Base-by-base conservation (phyloP, 2,329 filamentous ascomycete species). In the Arthrocladium fulminans region DNA sequence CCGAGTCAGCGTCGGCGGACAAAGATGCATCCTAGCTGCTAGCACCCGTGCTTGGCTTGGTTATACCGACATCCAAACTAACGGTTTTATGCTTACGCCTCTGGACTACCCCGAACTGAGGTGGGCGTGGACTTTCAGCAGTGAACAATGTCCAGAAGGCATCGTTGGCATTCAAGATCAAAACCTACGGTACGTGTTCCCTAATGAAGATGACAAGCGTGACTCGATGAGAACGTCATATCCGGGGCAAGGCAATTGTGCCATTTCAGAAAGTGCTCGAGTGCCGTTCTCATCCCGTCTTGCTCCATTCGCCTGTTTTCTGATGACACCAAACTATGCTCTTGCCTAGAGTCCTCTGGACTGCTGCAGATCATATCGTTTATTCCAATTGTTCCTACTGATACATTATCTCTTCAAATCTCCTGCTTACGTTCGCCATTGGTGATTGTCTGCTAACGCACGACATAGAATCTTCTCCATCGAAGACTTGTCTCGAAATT, bases 321-420 rank as follows among this genome's bases (percentile, higher is more conserved):
- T 83, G 80, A 86, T 85, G 83, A 86, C 74, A 67, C 69, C 50
- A 46, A 54, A 67, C 75, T 74, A 75, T 63, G 57, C 55, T 64
- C 52, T 53, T 59, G 58, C 61, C 52, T 47, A 57, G 55, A 60
- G 52, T 66, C 61, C 59, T 47, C n/a, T 52, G 54, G 43, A 59
- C 63, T 64, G 44, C 64, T 72, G 66, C 69, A 73, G 74, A 73
- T 62, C 68, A 67, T 57, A 61, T 59, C 61, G 63, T 64, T 69
- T 66, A 65, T 67, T 75, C 82, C 87, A 94, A 94, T 94, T 94
- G 88, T 94, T 94, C 88, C 88, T 94, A 81, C 88, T 94, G 88
- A 94, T 65, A 70, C 61, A 59, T 45, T 34, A 12, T n/a, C 37
- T 48, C 53, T 53, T 49, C 51, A 44, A 22, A 13, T 19, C 17